Base-by-base conservation (phyloP, 169 alveolate genomes). In the Plasmodium reichenowi region DNA sequence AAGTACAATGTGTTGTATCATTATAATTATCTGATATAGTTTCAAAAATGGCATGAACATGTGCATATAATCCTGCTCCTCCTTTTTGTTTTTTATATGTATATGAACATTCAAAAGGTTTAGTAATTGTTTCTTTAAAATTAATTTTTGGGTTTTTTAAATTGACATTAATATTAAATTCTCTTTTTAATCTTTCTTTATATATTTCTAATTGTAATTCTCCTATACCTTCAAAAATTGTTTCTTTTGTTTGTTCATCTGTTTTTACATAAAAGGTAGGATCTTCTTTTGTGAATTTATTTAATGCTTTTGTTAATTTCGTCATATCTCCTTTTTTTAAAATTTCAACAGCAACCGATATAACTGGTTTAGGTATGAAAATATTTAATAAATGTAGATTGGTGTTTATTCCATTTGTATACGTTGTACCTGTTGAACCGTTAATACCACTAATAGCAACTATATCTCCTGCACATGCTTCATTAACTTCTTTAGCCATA, bases 11-110 rank as follows among this genome's bases (percentile, higher is more conserved):
- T 59, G 73, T 32, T 1, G 83, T 67, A 50, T 74, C 90, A 47
- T 93, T 89, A 24, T 94, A 92, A 63, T 96, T 96, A 24, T 93
- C 96, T 10, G 94, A 87, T 17, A 94, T 87, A 3, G 99, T 98
- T 92, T 97, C 98, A 22, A 97, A 83, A 88, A 96, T 96, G 2
- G 98, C 99, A 13, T 94, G 94, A 15, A 96, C 93, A 93, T 96
- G 97, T 43, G 98, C 99, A 93, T 96, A 97, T 87, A 97, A 97
- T n/a, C 99, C 99, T 17, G 98, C 98, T 47, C 99, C 99, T n/a
- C 99, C 99, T 60, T 97, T 93, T 75, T 98, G 98, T 64, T 98
- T 96, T 89, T 98, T 98, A 89, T 98, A 99, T 2, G 98, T 94
- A 91, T 97, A 98, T 48, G 97, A 96, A 74, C 97, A 98, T 60